Evolutionary conservation across 176 grass and related monocot species (phyloP).

Genomic region (Lolium perenne): DNA sequence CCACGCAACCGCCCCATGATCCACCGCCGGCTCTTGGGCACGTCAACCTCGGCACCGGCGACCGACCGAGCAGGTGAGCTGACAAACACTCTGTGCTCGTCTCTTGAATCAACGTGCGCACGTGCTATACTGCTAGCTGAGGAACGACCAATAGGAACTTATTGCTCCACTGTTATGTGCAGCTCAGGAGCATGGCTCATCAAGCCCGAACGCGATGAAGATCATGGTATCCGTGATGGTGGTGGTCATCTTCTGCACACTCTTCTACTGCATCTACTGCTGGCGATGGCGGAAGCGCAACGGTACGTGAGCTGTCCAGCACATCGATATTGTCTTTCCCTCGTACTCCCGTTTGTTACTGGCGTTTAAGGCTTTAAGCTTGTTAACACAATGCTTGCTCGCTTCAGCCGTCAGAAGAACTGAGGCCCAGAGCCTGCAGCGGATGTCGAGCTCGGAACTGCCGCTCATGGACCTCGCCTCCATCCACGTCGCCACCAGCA

Average conservation of each 20-base stretch:
- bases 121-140: neutral
- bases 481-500: conserved; percentile 70
- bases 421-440: conserved; percentile 51
- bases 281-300: conserved; percentile 93
- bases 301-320: conserved; percentile 33
- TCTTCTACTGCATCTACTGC: conserved; percentile 84
- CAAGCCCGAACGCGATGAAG: conserved; percentile 38
- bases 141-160: neutral
- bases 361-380: neutral
- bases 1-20: no score
- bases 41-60: neutral
- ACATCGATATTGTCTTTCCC: neutral
- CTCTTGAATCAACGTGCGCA: neutral
- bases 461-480: conserved; percentile 68
- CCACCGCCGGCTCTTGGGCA: conserved; percentile 21
- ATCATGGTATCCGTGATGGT: conserved; percentile 78
- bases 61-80: neutral
- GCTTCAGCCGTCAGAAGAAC: conserved; percentile 60
- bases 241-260: conserved; percentile 60
- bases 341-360: neutral
- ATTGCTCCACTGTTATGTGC: neutral
- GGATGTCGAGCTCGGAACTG: conserved; percentile 68
- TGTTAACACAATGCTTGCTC: neutral
- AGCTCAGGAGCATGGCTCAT: conserved; percentile 32
- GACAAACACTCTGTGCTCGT: neutral